Evolutionary conservation across 495 filamentous ascomycete genomes (phyloP).

Genomic region (Penicillium riverlandense): DNA sequence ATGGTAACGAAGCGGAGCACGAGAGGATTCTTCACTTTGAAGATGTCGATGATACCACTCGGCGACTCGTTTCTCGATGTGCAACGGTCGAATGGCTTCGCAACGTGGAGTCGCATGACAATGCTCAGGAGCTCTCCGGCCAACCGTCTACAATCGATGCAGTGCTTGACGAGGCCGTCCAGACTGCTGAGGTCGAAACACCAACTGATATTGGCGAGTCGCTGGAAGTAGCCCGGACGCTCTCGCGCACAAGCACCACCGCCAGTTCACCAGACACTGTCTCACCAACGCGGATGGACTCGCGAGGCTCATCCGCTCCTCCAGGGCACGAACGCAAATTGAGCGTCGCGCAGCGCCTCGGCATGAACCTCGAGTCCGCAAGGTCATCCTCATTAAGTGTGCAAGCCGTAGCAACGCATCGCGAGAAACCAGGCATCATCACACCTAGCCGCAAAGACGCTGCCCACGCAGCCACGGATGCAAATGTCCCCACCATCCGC

Average conservation of each 20-base stretch:
- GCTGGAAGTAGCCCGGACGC: conserved; percentile 17
- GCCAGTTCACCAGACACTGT: conserved; percentile 20
- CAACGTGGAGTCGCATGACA: conserved; percentile 20
- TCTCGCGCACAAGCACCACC: conserved; percentile 40
- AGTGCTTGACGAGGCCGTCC: conserved; percentile 11
- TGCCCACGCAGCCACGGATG: conserved; percentile 4
- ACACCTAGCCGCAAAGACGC: conserved; percentile 60
- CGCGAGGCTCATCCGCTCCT: conserved; percentile 17
- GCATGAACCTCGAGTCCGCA: conserved; percentile 42
- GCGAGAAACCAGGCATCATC: conserved; percentile 77
- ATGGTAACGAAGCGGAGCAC: conserved; percentile 21
- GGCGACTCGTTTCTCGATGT: conserved; percentile 76
- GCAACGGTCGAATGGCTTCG: conserved; percentile 76
- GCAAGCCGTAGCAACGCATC: conserved; percentile 68
- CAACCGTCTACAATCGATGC: conserved; percentile 14
- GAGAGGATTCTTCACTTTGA: conserved; percentile 71
- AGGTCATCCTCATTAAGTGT: conserved; percentile 54
- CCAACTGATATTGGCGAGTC: conserved; percentile 21
- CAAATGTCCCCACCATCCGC: conserved; percentile 14
- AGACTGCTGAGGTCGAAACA: conserved; percentile 8
- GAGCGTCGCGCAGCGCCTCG: conserved; percentile 27
- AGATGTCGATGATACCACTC: conserved; percentile 83
- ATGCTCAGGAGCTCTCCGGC: conserved; percentile 5
- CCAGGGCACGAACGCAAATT: conserved; percentile 13
- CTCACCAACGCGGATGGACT: conserved; percentile 24